Evolutionary conservation across 2,329 filamentous ascomycete genomes (phyloP).

Genomic region (Colletotrichum sp.): DNA sequence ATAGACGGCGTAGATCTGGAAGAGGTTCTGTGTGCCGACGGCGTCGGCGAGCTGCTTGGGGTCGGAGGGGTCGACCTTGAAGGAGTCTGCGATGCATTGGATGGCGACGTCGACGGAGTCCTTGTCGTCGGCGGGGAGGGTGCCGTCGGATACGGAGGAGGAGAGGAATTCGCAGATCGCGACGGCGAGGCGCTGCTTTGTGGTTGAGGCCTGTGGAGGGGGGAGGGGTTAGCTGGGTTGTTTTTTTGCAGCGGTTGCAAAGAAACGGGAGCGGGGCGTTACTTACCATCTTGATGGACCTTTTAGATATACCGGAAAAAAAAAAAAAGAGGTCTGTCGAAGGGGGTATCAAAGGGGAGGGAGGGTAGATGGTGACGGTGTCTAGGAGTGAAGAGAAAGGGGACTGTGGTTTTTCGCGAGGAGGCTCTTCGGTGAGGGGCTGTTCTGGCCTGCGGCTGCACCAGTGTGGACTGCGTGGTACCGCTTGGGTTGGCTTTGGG

Average conservation of each 20-base stretch:
- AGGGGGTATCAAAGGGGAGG: neutral
- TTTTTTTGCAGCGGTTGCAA: no score
- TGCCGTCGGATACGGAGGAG: slow-evolving; percentile 85
- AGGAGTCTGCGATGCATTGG: slow-evolving; percentile 93
- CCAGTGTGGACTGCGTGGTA: neutral
- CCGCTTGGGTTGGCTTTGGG: neutral
- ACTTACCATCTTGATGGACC: slow-evolving; percentile 15
- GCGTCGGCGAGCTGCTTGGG: slow-evolving; percentile 75
- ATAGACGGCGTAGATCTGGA: slow-evolving; percentile 93
- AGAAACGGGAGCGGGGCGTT: neutral
- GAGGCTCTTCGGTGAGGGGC: neutral
- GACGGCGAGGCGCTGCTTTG: slow-evolving; percentile 88
- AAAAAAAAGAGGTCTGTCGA: neutral
- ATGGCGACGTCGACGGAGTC: slow-evolving; percentile 94
- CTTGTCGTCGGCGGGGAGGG: slow-evolving; percentile 83
- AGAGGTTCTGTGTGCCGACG: slow-evolving; percentile 84
- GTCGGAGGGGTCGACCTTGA: slow-evolving; percentile 90
- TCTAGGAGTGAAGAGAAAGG: neutral
- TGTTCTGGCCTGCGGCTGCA: neutral
- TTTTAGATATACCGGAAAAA: neutral
- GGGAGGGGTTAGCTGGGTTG: neutral
- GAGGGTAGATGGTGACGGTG: neutral
- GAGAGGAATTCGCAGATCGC: slow-evolving; percentile 96
- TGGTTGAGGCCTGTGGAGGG: slow-evolving; percentile 45
- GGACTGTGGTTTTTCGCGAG: neutral